Percentiles rank a stretch among this genome's conserved stretches.
Evolutionary conservation across 2,329 filamentous ascomycete genomes (phyloP).

Genomic region (Fusarium subglutinans): DNA sequence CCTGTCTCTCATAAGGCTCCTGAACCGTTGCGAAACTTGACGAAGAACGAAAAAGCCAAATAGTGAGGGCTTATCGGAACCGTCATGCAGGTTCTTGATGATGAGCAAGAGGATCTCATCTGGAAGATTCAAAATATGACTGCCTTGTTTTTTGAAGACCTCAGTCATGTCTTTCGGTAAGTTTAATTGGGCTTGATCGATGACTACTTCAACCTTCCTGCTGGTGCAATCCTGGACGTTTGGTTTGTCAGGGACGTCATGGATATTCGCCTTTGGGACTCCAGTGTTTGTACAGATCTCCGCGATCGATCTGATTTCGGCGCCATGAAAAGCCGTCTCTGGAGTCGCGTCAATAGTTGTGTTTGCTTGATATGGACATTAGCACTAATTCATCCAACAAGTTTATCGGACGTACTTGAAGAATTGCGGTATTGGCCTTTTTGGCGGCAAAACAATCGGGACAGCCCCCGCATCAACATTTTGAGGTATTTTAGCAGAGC

Average conservation of each 20-base stretch:
- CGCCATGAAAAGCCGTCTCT: neutral
- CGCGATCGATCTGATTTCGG: accelerated
- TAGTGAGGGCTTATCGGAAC: neutral
- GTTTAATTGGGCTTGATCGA: neutral
- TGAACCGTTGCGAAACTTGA: neutral
- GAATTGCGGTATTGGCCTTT: neutral
- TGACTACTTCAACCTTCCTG: accelerated
- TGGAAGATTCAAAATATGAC: neutral
- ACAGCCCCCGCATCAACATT: neutral
- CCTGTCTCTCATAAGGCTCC: neutral
- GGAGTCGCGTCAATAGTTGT: accelerated
- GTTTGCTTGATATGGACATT: neutral
- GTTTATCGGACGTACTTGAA: neutral
- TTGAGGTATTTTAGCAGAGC: accelerated
- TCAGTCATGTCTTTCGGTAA: accelerated
- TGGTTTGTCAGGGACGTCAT: neutral
- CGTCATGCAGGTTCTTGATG: neutral
- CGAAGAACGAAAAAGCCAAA: neutral
- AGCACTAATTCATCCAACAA: neutral
- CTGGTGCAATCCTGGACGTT: neutral
- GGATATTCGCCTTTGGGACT: neutral
- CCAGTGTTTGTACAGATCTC: neutral
- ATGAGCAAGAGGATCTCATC: neutral
- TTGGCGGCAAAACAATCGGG: neutral
- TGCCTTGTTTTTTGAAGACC: neutral